Conservation (phyloP, 2,329 filamentous ascomycete genomes). For the Hypoxylon sp. region DNA sequence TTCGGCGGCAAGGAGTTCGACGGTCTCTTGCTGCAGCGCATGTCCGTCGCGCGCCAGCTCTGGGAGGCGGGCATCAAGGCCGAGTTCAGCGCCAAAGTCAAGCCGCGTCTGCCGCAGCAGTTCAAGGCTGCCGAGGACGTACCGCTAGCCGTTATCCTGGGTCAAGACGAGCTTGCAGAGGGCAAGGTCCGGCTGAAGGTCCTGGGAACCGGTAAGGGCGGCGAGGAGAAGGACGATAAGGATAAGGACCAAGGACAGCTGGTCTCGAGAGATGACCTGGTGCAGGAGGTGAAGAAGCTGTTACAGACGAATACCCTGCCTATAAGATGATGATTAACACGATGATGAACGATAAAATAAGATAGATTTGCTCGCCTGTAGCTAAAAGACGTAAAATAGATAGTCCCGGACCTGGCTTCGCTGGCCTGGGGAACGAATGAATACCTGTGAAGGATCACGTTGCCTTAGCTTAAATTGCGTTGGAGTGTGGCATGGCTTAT, state of each 20-base stretch:
- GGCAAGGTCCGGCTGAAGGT: constrained; percentile 80
- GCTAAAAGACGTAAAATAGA: constrained; percentile 12
- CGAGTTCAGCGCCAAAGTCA: constrained; percentile 79
- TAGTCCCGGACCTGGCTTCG: neutral
- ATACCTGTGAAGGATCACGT: constrained; percentile 2
- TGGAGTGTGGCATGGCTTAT: neutral
- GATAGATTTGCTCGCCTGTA: neutral
- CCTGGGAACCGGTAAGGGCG: constrained; percentile 67
- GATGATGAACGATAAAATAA: neutral
- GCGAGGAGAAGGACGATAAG: constrained; percentile 77
- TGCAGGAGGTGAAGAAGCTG: constrained; percentile 59
- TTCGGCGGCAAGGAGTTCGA: constrained; percentile 81
- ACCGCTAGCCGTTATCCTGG: constrained; percentile 79
- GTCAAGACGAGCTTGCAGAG: constrained; percentile 76
- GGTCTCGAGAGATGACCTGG: constrained; percentile 69
- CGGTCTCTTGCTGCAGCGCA: constrained; percentile 77
- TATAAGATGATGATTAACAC: constrained; percentile 18
- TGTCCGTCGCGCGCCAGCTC: constrained; percentile 74
- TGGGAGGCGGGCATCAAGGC: constrained; percentile 79
- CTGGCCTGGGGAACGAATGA: neutral
- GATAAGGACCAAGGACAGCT: constrained; percentile 75
- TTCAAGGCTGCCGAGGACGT: constrained; percentile 80
- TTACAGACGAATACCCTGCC: constrained; percentile 31
- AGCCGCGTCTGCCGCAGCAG: constrained; percentile 77
- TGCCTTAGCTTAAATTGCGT: neutral